Evolutionary conservation across 495 filamentous ascomycete species (phyloP), one percentile per base, ranked within the genome.

Genomic region (Trichoderma reesei): DNA sequence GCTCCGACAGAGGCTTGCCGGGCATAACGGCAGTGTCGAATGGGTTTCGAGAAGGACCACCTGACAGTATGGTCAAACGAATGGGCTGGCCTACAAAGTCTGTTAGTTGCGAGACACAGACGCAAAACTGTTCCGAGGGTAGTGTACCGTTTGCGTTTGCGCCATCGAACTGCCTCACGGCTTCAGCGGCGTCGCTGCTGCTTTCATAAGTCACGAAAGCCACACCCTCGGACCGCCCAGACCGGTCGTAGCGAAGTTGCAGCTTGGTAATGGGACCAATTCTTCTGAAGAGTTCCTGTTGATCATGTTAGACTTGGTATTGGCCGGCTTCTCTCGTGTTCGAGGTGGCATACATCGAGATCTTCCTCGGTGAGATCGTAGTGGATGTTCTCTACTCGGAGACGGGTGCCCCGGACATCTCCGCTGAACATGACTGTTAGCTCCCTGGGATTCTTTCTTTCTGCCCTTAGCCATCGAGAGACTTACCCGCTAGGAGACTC

Each of bases 301-400:
- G 26, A 56, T 46, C 59, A 31, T 10, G 14, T 60, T 10, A 60
- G 8, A 42, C 11, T 68, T 70, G 59, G 70, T 34, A 3, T 63
- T 37, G 34, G 37, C 26, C 26, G n/a, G 31, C 20, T 60, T 59
- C 60, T 46, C 14, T 39, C 16, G 20, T 36, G 34, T 7, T 37
- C 13, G 33, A 34, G 64, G 16, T 36, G 14, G 18, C 78, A 60
- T 83, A 93, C 93, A 70, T 90, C 82, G 60, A 97, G 83, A 70
- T 97, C 93, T 37, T 85, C 85, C 73, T 93, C 88, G 33, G 88
- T 91, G 63, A 97, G 83, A 48, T 97, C 93, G 75, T 96, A 97
- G 75, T 97, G 93, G 60, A 97, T 76, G 72, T 96, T 96, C 66
- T 96, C 91, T 59, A 97, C 87, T 63, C 87, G 88, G 66, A 97